Percentiles rank a stretch among this genome's conserved stretches.
Evolutionary conservation across 805 yeast genomes (phyloP).

Genomic region (Candida dajiaensis): DNA sequence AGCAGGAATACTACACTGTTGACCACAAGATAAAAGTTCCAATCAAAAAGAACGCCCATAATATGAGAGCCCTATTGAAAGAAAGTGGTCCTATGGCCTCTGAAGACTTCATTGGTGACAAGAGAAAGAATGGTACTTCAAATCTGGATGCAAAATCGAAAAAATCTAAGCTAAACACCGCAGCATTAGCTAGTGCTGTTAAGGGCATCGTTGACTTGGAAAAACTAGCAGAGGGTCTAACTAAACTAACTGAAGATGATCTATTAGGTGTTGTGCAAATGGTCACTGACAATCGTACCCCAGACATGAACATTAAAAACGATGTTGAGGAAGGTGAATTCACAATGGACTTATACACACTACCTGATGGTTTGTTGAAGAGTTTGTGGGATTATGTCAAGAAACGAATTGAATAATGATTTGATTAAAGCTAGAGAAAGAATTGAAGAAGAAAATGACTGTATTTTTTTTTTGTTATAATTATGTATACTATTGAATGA

Average conservation of each 20-base stretch:
- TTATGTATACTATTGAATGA: neutral
- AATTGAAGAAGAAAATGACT: too few species aligned
- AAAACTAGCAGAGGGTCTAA: slow-evolving; percentile 81
- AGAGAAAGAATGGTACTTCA: slow-evolving; percentile 29
- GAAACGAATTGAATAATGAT: slow-evolving; percentile 42
- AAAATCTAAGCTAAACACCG: slow-evolving; percentile 19
- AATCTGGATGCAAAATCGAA: slow-evolving; percentile 22
- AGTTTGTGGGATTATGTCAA: slow-evolving; percentile 93
- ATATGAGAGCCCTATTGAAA: slow-evolving; percentile 61
- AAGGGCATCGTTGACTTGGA: slow-evolving; percentile 85
- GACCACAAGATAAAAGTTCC: slow-evolving; percentile 80
- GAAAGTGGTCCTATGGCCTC: slow-evolving; percentile 83
- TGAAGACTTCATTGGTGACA: slow-evolving; percentile 29
- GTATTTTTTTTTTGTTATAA: slow-evolving; percentile 1
- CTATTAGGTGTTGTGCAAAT: slow-evolving; percentile 91
- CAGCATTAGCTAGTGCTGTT: slow-evolving; percentile 38
- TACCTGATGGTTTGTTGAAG: slow-evolving; percentile 86
- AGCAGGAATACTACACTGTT: slow-evolving; percentile 65
- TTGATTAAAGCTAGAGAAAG: neutral
- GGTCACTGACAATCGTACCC: slow-evolving; percentile 93
- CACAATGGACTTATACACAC: slow-evolving; percentile 89
- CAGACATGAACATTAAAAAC: slow-evolving; percentile 92
- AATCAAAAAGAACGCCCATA: slow-evolving; percentile 53
- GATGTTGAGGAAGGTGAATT: slow-evolving; percentile 97
- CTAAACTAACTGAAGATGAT: slow-evolving; percentile 87